A percentile compares a stretch with the other conserved stretches of the same genome.
These are phyloP conservation scores for Mycena maculata DNA, from an alignment of 768 basidiomycete species.

Conservation along the genomic window DNA sequence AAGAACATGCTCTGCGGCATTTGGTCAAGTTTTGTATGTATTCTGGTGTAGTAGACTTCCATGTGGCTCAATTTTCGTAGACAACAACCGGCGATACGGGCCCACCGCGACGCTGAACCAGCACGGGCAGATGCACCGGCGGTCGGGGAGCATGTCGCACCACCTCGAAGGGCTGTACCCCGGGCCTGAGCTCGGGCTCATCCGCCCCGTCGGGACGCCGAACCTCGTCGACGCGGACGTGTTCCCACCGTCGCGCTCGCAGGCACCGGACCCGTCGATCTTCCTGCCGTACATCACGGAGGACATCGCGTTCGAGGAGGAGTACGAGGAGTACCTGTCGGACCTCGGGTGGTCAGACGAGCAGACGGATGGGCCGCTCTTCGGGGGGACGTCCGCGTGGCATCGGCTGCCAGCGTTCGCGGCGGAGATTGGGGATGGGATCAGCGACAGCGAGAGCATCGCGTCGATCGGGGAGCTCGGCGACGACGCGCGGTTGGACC, in stretches of 20 bases:
- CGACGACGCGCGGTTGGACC: slow-evolving; percentile 77
- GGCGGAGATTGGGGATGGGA: slow-evolving; percentile 84
- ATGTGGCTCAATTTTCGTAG: slow-evolving; percentile 50
- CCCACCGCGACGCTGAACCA: slow-evolving; percentile 62
- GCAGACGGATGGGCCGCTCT: slow-evolving; percentile 56
- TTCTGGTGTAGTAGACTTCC: slow-evolving; percentile 7
- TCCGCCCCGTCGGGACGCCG: slow-evolving; percentile 80
- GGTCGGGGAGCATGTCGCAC: slow-evolving; percentile 87
- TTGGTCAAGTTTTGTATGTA: slow-evolving; percentile 93
- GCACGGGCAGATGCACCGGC: slow-evolving; percentile 71
- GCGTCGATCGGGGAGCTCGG: slow-evolving; percentile 90
- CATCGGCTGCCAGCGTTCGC: slow-evolving; percentile 82
- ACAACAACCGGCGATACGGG: slow-evolving; percentile 93
- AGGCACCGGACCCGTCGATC: slow-evolving; percentile 83
- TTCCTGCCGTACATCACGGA: slow-evolving; percentile 94
- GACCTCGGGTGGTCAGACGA: slow-evolving; percentile 83
- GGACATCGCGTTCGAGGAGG: slow-evolving; percentile 94
- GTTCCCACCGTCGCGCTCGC: slow-evolving; percentile 93
- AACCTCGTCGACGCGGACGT: slow-evolving; percentile 89
- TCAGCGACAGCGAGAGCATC: slow-evolving; percentile 95
- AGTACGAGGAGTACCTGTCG: slow-evolving; percentile 96
- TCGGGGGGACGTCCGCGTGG: slow-evolving; percentile 76
- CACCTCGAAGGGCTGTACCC: slow-evolving; percentile 81
- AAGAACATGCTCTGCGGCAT: slow-evolving; percentile 94
- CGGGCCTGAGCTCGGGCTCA: slow-evolving; percentile 79